Base-by-base conservation (phyloP, 2,329 filamentous ascomycete genomes). In the Hortaea sp. region DNA sequence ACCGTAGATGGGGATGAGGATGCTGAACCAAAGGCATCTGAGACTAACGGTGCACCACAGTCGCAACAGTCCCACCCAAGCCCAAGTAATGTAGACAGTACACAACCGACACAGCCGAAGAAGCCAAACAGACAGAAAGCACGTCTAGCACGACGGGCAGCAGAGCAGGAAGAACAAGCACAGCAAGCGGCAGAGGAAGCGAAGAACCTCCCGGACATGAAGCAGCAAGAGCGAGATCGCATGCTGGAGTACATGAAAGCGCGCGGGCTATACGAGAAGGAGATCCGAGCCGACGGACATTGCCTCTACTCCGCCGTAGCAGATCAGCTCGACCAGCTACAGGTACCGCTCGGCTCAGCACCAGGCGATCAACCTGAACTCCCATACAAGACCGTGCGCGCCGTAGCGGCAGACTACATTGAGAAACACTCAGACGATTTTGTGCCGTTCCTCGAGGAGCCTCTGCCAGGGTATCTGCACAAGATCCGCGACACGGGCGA, bases 121-220 rank as follows among this genome's bases (percentile, higher is more conserved):
- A 95, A 94, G 64, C 82, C 84, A 29, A 97, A 95, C 65, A 78
- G 92, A 10, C 86, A 92, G 63, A 95, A 94, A 65, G 92, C 90
- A 50, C 82, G 92, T 1, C 75, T 97, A 11, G 92, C 92, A 13
- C 82, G 90, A 28, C 83, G 92, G 42, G 87, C 88, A 4, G 90
- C 89, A 4, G 88, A 95, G 63, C 79, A 85, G 55, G 84, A 88
- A 52, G 84, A 82, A 5, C 75, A 78, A 5, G 74, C 81, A 0
- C 73, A 71, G 1, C 74, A 78, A 34, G 90, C 90, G 0, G 79
- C 82, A 49, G 70, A 78, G 49, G 90, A 97, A 66, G 90, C 89
- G 0, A 72, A 78, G 3, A 72, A 69, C 53, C 82, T 88, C 69
- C 84, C 83, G 6, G 81, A 94, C 67, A 76, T 82, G 62, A 81